Conservation (phyloP, 2,329 filamentous ascomycete species). For the Aureobasidium sp. region DNA sequence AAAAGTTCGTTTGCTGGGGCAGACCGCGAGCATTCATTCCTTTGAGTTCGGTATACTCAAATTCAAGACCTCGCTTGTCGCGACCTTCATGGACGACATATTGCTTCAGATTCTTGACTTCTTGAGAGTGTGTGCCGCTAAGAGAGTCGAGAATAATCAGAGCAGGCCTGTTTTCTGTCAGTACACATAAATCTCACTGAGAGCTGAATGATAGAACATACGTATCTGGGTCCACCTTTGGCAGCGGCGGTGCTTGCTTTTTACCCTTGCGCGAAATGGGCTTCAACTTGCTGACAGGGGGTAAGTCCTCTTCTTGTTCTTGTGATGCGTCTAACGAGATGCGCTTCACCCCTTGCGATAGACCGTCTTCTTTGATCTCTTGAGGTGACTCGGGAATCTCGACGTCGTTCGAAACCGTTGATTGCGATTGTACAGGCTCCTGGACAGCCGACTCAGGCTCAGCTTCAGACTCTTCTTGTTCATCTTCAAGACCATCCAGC, state of each 20-base stretch:
- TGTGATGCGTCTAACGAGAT: slow-evolving; percentile 8
- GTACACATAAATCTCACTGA: background rate
- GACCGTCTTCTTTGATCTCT: background rate
- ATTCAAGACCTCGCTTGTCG: slow-evolving; percentile 49
- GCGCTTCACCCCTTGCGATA: slow-evolving; percentile 2
- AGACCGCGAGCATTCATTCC: slow-evolving; percentile 67
- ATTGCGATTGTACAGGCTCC: background rate
- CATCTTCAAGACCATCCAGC: background rate
- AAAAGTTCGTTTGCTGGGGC: slow-evolving; percentile 74
- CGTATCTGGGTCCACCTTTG: slow-evolving; percentile 29
- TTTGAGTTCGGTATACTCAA: slow-evolving; percentile 40
- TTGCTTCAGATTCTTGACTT: slow-evolving; percentile 62
- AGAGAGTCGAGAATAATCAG: slow-evolving; percentile 89
- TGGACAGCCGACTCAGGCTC: background rate
- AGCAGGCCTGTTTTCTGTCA: slow-evolving; percentile 46
- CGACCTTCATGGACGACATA: slow-evolving; percentile 70
- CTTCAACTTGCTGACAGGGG: background rate
- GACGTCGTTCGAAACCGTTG: background rate
- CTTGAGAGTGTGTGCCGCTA: slow-evolving; percentile 54
- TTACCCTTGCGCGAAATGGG: slow-evolving; percentile 12
- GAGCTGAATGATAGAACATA: background rate
- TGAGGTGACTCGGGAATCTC: slow-evolving; percentile 5
- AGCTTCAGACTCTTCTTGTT: background rate
- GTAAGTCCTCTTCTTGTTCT: background rate
- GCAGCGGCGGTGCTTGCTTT: slow-evolving; percentile 16